Conservation (phyloP, 2,329 filamentous ascomycete species). For the Penicillium vulpinum region DNA sequence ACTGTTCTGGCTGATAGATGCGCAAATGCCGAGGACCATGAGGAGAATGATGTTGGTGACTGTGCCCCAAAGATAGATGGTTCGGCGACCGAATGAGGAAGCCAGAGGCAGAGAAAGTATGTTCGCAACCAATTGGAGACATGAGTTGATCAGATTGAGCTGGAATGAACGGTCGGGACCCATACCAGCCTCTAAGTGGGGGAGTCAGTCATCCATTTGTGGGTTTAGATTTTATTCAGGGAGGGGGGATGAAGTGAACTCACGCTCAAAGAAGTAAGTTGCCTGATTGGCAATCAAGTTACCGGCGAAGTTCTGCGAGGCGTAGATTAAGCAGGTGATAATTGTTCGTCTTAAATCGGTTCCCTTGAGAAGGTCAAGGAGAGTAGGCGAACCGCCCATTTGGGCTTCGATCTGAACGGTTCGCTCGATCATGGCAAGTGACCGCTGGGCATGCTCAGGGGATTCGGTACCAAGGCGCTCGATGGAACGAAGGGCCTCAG, state of each 20-base stretch:
- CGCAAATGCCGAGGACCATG: constrained; percentile 39
- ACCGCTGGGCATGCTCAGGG: constrained; percentile 19
- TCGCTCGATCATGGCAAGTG: constrained; percentile 35
- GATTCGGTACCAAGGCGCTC: constrained; percentile 24
- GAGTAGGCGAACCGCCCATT: constrained; percentile 26
- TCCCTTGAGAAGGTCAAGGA: constrained; percentile 36
- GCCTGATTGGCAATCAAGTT: constrained; percentile 65
- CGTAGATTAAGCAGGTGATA: constrained; percentile 36
- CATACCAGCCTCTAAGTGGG: constrained; percentile 32
- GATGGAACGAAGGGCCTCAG: constrained; percentile 26
- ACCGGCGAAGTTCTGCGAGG: constrained; percentile 54
- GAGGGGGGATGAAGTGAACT: constrained; percentile 5
- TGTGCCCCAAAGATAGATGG: constrained; percentile 44
- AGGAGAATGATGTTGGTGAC: constrained; percentile 37
- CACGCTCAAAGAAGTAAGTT: constrained; percentile 58
- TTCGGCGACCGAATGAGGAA: constrained; percentile 43
- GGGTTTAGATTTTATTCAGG: not conserved
- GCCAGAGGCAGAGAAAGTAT: constrained; percentile 37
- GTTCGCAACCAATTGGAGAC: constrained; percentile 40
- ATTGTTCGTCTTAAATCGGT: constrained; percentile 34
- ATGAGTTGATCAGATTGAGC: constrained; percentile 32
- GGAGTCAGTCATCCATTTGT: constrained; percentile 11
- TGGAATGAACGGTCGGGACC: constrained; percentile 26
- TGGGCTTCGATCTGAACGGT: constrained; percentile 35
- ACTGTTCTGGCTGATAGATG: constrained; percentile 34